phyloP scores from a whole-genome alignment of 176 grass and related monocot genomes.

The Bothriochloa decipiens region DNA sequence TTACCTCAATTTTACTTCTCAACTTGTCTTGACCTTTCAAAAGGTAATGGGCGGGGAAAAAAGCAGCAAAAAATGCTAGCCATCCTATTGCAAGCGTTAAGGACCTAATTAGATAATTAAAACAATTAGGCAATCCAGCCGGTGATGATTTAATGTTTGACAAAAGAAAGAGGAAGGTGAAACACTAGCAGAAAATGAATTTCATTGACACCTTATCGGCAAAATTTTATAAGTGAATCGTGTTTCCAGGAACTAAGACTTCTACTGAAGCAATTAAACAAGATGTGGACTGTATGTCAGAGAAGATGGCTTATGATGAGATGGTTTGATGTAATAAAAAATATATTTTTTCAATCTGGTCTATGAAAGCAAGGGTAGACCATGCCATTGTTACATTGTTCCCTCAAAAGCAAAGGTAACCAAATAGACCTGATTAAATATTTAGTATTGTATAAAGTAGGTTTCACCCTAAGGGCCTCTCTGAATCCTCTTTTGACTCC shows the following conservation, averaged over 20 bases:
- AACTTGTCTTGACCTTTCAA: conserved; percentile 76
- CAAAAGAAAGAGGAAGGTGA: conserved; percentile 1
- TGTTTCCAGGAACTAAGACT: background rate
- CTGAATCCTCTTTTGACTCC: background rate
- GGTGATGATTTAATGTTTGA: background rate
- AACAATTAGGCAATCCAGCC: conserved; percentile 30
- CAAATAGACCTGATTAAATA: background rate
- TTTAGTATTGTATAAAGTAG: background rate
- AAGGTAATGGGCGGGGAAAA: conserved; percentile 86
- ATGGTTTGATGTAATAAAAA: background rate
- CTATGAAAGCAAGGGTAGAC: background rate
- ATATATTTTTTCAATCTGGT: background rate
- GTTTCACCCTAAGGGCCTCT: background rate
- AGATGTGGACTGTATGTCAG: background rate
- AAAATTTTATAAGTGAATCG: background rate
- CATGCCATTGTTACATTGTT: background rate
- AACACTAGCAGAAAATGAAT: conserved; percentile 14
- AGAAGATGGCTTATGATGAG: background rate
- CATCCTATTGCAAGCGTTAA: conserved; percentile 75
- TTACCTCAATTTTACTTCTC: conserved; percentile 90
- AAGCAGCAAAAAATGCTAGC: conserved; percentile 85
- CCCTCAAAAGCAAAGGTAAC: background rate
- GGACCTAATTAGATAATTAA: conserved; percentile 59
- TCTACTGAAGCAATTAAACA: background rate
- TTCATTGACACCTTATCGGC: background rate